Evolutionary conservation across 164 flowering plant species (phyloP).

Genomic region (Warburgia ugandensis): DNA sequence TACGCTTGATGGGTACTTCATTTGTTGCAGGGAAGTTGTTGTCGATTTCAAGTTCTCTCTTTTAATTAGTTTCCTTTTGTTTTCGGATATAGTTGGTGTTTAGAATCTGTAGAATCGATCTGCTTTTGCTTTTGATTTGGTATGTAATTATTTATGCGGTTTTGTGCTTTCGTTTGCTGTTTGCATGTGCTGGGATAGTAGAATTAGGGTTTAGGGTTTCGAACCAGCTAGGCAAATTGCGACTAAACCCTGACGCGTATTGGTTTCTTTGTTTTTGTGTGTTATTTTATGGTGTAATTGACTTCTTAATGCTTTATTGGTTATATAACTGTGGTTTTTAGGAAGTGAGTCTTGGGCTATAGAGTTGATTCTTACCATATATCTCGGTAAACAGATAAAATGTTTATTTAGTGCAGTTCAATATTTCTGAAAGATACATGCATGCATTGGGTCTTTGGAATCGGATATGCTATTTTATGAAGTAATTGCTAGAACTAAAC

Average conservation of each 20-base stretch:
- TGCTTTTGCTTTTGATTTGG: neutral
- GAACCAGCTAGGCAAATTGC: neutral
- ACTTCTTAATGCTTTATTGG: constrained; percentile 6
- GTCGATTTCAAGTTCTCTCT: too few species aligned
- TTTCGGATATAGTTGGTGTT: too few species aligned
- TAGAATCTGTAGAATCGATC: too few species aligned
- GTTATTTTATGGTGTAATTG: neutral
- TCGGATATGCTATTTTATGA: neutral
- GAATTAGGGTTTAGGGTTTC: constrained; percentile 14
- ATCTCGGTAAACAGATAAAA: neutral
- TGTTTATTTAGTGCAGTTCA: neutral
- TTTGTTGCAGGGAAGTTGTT: too few species aligned
- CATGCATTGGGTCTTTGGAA: neutral
- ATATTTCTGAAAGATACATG: neutral
- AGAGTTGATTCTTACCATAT: neutral
- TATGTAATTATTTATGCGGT: neutral
- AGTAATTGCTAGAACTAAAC: neutral
- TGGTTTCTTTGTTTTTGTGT: neutral
- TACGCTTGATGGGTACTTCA: too few species aligned
- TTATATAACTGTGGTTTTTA: neutral
- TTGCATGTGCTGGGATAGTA: neutral
- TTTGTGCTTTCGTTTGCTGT: neutral
- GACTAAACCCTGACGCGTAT: neutral
- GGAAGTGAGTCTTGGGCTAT: neutral
- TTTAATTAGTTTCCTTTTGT: too few species aligned